Percentiles rank a stretch among this genome's conserved stretches.
phyloP scores from a whole-genome alignment of 345 rosid genomes.

The Geranium rotundifolium region DNA sequence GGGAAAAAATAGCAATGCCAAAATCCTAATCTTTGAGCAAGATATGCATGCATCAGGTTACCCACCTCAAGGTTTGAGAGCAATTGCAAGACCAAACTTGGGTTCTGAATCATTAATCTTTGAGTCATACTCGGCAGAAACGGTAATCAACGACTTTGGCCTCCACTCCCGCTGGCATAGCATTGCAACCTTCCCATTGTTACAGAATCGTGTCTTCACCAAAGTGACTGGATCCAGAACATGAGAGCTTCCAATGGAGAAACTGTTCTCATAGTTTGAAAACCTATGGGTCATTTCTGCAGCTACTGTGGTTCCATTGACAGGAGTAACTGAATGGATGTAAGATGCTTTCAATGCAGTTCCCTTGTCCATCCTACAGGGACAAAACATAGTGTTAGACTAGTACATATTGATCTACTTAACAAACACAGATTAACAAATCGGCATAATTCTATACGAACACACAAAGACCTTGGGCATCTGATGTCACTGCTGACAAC shows the following conservation, averaged over 20 bases:
- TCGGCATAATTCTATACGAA: no score
- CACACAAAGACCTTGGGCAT: no score
- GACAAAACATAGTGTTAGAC: neutral
- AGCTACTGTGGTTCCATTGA: conserved; percentile 32
- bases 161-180: conserved; percentile 70
- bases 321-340: conserved; percentile 42
- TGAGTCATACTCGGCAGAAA: conserved; percentile 65
- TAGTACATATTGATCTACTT: no score
- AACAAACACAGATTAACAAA: neutral
- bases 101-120: conserved; percentile 44
- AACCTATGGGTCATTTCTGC: conserved; percentile 72
- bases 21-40: conserved; percentile 8
- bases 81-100: conserved; percentile 61
- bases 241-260: conserved; percentile 56
- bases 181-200: conserved; percentile 54
- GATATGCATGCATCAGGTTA: neutral
- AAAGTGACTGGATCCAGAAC: conserved; percentile 39
- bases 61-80: conserved; percentile 53
- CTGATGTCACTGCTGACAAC: no score
- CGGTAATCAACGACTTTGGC: conserved; percentile 50
- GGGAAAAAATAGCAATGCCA: conserved; percentile 10
- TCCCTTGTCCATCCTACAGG: conserved; percentile 59
- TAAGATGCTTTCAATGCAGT: conserved; percentile 62
- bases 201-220: conserved; percentile 45
- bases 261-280: conserved; percentile 43